phyloP scores from a whole-genome alignment of 208 protist species.

The Angomonas ambiguus region DNA sequence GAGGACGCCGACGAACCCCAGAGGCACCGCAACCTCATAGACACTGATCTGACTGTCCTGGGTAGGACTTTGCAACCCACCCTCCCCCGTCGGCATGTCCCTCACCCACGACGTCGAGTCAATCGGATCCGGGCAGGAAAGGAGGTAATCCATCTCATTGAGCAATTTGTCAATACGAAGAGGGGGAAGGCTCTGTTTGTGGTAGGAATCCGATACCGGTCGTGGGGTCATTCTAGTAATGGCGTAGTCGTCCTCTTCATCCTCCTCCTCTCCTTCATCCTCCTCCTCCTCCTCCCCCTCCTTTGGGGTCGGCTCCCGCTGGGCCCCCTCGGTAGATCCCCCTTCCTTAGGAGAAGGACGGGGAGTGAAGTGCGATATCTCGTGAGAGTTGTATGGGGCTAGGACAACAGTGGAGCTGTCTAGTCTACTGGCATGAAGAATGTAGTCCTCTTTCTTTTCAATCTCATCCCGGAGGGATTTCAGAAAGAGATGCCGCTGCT shows the following conservation, averaged over 20 bases:
- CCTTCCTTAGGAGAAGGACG: not conserved
- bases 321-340: not conserved
- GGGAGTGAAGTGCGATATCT: not conserved
- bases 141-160: conserved; percentile 36
- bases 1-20: conserved; percentile 51
- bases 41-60: conserved; percentile 23
- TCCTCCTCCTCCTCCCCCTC: not conserved
- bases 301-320: not conserved
- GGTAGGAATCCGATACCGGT: conserved; percentile 1
- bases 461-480: conserved; percentile 33
- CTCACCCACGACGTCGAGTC: conserved; percentile 20
- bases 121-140: conserved; percentile 43
- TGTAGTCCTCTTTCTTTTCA: conserved; percentile 18
- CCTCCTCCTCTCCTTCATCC: not conserved
- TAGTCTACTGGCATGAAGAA: conserved; percentile 35
- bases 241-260: not conserved
- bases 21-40: conserved; percentile 37
- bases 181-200: not conserved
- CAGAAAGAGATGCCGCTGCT: conserved; percentile 43
- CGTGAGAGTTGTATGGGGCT: not conserved
- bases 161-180: conserved; percentile 49
- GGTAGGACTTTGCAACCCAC: not conserved
- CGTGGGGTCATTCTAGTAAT: not conserved
- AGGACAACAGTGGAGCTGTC: conserved; percentile 28
- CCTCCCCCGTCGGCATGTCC: not conserved